These are phyloP conservation scores for Spathaspora arborariae DNA, from an alignment of 805 yeast species.

Conservation along the genomic window DNA sequence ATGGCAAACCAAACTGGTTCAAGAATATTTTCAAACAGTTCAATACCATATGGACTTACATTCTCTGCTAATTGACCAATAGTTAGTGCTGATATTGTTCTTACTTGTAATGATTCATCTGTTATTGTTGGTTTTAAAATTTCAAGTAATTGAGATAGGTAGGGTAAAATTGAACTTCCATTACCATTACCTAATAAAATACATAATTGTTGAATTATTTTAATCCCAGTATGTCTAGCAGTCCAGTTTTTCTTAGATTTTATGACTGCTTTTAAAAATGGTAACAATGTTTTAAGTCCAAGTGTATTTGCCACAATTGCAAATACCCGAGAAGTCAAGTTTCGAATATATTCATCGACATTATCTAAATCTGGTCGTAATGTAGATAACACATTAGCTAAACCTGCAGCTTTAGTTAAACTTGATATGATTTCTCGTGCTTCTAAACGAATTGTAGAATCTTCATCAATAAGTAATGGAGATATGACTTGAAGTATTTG, in stretches of 20 bases:
- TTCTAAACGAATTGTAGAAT: slow-evolving; percentile 66
- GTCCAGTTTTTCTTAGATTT: slow-evolving; percentile 73
- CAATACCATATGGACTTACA: slow-evolving; percentile 84
- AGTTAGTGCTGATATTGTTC: slow-evolving; percentile 69
- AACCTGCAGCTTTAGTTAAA: slow-evolving; percentile 77
- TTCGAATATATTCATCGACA: slow-evolving; percentile 75
- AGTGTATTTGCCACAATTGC: slow-evolving; percentile 81
- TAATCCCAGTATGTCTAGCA: slow-evolving; percentile 80
- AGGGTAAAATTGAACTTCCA: slow-evolving; percentile 57
- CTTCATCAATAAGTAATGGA: slow-evolving; percentile 79
- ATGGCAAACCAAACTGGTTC: slow-evolving; percentile 83
- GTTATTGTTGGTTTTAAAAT: slow-evolving; percentile 55
- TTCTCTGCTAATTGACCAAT: slow-evolving; percentile 75
- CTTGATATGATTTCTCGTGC: slow-evolving; percentile 77
- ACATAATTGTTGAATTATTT: slow-evolving; percentile 74
- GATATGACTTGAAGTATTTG: slow-evolving; percentile 69
- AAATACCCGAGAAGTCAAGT: slow-evolving; percentile 69
- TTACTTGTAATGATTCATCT: slow-evolving; percentile 66
- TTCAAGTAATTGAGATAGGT: slow-evolving; percentile 58
- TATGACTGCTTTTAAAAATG: slow-evolving; percentile 79
- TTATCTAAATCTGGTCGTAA: slow-evolving; percentile 81
- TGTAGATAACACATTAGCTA: slow-evolving; percentile 72
- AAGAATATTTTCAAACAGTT: slow-evolving; percentile 69
- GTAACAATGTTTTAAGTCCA: slow-evolving; percentile 68
- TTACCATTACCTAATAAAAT: slow-evolving; percentile 60